phyloP scores from a whole-genome alignment of 805 yeast species.

The Tetrapisispora namnaoensis region DNA sequence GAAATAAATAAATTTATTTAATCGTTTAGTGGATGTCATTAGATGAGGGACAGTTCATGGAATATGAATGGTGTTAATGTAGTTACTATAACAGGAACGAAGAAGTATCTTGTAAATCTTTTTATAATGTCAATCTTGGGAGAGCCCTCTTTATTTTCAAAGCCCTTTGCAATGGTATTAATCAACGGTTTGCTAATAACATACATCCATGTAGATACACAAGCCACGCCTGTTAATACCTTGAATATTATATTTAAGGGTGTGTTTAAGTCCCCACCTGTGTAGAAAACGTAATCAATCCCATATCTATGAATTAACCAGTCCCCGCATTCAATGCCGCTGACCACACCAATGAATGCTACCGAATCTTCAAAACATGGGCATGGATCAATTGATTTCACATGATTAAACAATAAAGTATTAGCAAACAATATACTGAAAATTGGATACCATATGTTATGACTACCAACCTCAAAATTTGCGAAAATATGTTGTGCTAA shows the following conservation, averaged over 20 bases:
- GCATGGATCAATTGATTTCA: constrained; percentile 86
- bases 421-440: constrained; percentile 35
- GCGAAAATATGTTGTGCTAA: not conserved
- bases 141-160: constrained; percentile 18
- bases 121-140: constrained; percentile 65
- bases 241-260: constrained; percentile 31
- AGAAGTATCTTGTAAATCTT: constrained; percentile 70
- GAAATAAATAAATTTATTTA: not conserved
- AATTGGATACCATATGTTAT: constrained; percentile 29
- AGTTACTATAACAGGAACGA: constrained; percentile 53
- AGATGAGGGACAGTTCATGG: not conserved
- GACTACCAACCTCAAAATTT: constrained; percentile 6
- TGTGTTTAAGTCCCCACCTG: constrained; percentile 4
- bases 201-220: constrained; percentile 64
- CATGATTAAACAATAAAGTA: constrained; percentile 55
- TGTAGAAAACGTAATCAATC: constrained; percentile 26
- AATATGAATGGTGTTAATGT: constrained; percentile 23
- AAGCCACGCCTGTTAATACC: constrained; percentile 43
- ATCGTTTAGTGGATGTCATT: not conserved
- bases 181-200: constrained; percentile 57
- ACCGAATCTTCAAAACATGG: constrained; percentile 96
- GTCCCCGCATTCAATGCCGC: constrained; percentile 63
- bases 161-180: constrained; percentile 20
- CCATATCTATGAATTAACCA: constrained; percentile 35
- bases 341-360: constrained; percentile 81